Evolutionary conservation across 2,329 filamentous ascomycete species (phyloP).

Genomic region (Colletotrichum sp.): DNA sequence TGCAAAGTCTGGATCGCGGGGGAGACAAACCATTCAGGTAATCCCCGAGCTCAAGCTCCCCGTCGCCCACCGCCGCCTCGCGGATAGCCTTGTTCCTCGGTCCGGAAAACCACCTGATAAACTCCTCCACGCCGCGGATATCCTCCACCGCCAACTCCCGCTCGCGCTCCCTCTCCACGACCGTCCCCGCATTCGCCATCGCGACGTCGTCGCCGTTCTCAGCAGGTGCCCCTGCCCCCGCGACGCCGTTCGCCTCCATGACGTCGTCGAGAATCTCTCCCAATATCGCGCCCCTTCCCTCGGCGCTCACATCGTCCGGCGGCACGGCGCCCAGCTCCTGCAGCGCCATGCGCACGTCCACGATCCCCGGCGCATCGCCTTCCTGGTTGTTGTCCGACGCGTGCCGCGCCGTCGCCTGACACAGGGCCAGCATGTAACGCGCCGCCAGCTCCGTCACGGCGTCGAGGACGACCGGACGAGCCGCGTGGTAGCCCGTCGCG

Average conservation of each 20-base stretch:
- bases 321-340: conserved; percentile 78
- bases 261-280: conserved; percentile 76
- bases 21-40: conserved; percentile 66
- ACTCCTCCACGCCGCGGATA: conserved; percentile 75
- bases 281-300: conserved; percentile 46
- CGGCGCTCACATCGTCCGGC: conserved; percentile 68
- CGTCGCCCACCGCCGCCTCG: conserved; percentile 77
- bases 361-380: conserved; percentile 64
- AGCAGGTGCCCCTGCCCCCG: conserved; percentile 65
- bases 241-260: conserved; percentile 70
- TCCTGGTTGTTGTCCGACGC: conserved; percentile 71
- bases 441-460: conserved; percentile 85
- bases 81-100: conserved; percentile 78
- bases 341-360: conserved; percentile 85
- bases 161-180: background rate
- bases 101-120: conserved; percentile 80
- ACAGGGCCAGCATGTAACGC: conserved; percentile 78
- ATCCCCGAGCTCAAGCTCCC: conserved; percentile 67
- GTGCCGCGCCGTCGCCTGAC: conserved; percentile 72
- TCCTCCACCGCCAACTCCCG: conserved; percentile 47
- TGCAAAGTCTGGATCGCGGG: too few species aligned
- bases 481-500: conserved; percentile 86
- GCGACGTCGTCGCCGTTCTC: conserved; percentile 51
- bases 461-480: conserved; percentile 82
- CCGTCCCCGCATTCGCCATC: background rate